Evolutionary conservation across 192 early-diverging fungal genomes (phyloP).

Genomic region (Gaertneriomyces semiglobifer): DNA sequence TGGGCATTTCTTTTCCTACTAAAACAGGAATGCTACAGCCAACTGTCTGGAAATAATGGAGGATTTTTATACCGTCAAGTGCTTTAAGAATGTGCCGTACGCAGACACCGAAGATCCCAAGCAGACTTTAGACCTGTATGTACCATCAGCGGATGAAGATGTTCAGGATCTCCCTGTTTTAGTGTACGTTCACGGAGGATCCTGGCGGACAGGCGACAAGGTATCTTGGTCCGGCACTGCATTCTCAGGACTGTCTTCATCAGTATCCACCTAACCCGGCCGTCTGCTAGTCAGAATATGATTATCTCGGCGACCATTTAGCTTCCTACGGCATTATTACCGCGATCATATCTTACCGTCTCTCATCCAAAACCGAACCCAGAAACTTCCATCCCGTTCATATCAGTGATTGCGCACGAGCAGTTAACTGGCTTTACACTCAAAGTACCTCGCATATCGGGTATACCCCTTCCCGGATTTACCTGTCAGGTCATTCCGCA

Average conservation of each 20-base stretch:
- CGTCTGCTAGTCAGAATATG: constrained; percentile 36
- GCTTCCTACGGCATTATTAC: constrained; percentile 51
- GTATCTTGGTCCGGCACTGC: background rate
- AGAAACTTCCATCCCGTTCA: constrained; percentile 61
- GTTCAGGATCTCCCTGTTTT: constrained; percentile 44
- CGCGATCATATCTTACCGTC: constrained; percentile 73
- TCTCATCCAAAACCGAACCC: constrained; percentile 22
- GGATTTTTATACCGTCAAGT: constrained; percentile 2
- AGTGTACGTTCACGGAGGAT: constrained; percentile 81
- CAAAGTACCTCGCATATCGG: constrained; percentile 1
- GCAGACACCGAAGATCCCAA: constrained; percentile 12
- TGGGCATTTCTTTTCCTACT: no score
- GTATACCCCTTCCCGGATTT: constrained; percentile 32
- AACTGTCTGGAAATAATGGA: no score
- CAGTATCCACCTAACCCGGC: background rate
- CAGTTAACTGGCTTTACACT: constrained; percentile 6
- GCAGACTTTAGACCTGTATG: constrained; percentile 64
- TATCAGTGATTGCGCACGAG: constrained; percentile 50
- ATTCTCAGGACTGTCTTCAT: background rate
- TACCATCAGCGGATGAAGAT: constrained; percentile 29
- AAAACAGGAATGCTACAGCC: no score
- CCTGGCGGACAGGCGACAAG: constrained; percentile 82
- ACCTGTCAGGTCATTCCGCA: constrained; percentile 71
- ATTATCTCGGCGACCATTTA: constrained; percentile 47
- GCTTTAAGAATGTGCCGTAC: constrained; percentile 37